These are phyloP conservation scores for Saccharomycopsis oosterbeekiorum DNA, from an alignment of 805 yeast genomes.

Conservation along the genomic window DNA sequence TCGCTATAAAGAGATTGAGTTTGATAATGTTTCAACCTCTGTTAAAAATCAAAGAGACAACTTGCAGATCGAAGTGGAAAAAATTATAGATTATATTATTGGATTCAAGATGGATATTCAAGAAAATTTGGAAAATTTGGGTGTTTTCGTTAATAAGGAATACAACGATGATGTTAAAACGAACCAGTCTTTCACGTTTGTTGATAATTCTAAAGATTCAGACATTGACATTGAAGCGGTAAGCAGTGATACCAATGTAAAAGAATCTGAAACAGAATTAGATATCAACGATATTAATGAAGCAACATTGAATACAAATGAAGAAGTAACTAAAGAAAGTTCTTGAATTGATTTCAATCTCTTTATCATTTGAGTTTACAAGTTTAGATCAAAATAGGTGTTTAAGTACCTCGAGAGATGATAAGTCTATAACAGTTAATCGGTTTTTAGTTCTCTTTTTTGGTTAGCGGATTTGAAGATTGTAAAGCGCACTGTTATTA, in stretches of 20 bases:
- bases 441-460: too few relatives aligned
- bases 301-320: not conserved
- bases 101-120: conserved; percentile 62
- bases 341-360: not conserved
- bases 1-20: conserved; percentile 41
- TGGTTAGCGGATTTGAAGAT: too few relatives aligned
- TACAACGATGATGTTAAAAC: not conserved
- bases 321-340: not conserved
- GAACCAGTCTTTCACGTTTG: not conserved
- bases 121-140: conserved; percentile 50
- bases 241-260: not conserved
- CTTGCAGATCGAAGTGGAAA: conserved; percentile 44
- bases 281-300: not conserved
- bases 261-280: not conserved
- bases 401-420: too few relatives aligned
- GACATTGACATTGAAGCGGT: not conserved
- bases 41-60: conserved; percentile 37
- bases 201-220: not conserved
- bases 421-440: too few relatives aligned
- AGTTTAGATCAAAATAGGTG: not conserved
- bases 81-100: conserved; percentile 49
- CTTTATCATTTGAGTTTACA: not conserved
- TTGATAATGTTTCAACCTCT: conserved; percentile 39
- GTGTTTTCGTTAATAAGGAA: not conserved
- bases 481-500: too few relatives aligned